A percentile compares a stretch with the other conserved stretches of the same genome.
Conservation (phyloP, 2,329 filamentous ascomycete species). For the Penicillium sp. region DNA sequence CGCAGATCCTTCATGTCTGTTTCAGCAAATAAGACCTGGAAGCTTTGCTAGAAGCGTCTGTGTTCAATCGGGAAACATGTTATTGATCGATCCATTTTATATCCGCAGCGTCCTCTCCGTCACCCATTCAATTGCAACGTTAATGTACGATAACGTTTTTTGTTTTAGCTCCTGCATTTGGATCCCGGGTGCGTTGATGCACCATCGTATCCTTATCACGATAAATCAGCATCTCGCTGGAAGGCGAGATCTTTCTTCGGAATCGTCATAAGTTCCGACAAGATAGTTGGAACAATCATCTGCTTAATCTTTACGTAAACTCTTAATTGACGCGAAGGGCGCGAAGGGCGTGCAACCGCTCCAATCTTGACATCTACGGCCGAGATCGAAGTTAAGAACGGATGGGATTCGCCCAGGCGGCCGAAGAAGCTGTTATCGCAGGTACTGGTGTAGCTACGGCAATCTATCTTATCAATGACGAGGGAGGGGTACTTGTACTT, state of each 20-base stretch:
- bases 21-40: not conserved
- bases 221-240: not conserved
- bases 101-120: not conserved
- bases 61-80: not conserved
- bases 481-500: not conserved
- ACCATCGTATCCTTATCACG: too few species aligned
- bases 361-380: not conserved
- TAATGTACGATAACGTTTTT: too few species aligned
- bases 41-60: not conserved
- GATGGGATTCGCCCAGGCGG: not conserved
- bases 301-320: not conserved
- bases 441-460: not conserved
- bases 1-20: conserved; percentile 5
- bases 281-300: not conserved
- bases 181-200: too few species aligned
- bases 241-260: not conserved
- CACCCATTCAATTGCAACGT: not conserved
- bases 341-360: not conserved
- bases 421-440: not conserved
- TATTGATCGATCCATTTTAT: not conserved
- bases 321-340: not conserved
- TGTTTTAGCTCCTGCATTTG: too few species aligned
- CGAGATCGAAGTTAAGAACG: not conserved
- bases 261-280: not conserved
- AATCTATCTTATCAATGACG: not conserved